These are phyloP conservation scores for Aaosphaeria arxii DNA, from an alignment of 2,329 filamentous ascomycete species.

Conservation along the genomic window DNA sequence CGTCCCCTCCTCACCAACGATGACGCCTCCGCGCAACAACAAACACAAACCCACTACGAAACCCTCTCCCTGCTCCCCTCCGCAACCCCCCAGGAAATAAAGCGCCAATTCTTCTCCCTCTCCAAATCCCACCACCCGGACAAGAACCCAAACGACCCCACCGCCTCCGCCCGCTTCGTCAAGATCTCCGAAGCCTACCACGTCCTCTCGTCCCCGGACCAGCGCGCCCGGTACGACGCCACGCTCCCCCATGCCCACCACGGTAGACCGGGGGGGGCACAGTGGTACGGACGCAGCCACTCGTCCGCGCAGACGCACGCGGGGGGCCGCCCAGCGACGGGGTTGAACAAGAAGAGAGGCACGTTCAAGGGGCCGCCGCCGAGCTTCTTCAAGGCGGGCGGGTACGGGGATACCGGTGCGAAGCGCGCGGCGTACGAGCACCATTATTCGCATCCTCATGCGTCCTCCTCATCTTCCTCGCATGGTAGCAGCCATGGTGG, in stretches of 20 bases:
- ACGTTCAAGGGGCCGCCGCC: slow-evolving; percentile 84
- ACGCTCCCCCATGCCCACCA: slow-evolving; percentile 51
- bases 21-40: slow-evolving; percentile 19
- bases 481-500: slow-evolving; percentile 31
- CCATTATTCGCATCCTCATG: slow-evolving; percentile 14
- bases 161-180: slow-evolving; percentile 73
- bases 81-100: slow-evolving; percentile 75
- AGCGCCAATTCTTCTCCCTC: slow-evolving; percentile 88
- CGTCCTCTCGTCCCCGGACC: slow-evolving; percentile 67
- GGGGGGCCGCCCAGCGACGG: slow-evolving; percentile 74
- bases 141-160: slow-evolving; percentile 74
- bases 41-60: slow-evolving; percentile 69
- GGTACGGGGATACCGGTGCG: slow-evolving; percentile 65
- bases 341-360: slow-evolving; percentile 71
- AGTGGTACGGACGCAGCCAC: slow-evolving; percentile 7
- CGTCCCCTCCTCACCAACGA: slow-evolving; percentile 10
- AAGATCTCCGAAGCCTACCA: slow-evolving; percentile 81
- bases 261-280: slow-evolving; percentile 33
- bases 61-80: slow-evolving; percentile 68
- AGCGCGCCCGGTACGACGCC: slow-evolving; percentile 79
- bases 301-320: slow-evolving; percentile 41
- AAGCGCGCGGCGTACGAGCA: slow-evolving; percentile 53
- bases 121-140: slow-evolving; percentile 93
- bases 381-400: slow-evolving; percentile 79
- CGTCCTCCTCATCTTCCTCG: slow-evolving; percentile 13